Percentiles rank a stretch among this genome's conserved stretches.
Conservation (phyloP, 1,284 basidiomycete species). For the Cutaneotrichosporon mucoides region DNA sequence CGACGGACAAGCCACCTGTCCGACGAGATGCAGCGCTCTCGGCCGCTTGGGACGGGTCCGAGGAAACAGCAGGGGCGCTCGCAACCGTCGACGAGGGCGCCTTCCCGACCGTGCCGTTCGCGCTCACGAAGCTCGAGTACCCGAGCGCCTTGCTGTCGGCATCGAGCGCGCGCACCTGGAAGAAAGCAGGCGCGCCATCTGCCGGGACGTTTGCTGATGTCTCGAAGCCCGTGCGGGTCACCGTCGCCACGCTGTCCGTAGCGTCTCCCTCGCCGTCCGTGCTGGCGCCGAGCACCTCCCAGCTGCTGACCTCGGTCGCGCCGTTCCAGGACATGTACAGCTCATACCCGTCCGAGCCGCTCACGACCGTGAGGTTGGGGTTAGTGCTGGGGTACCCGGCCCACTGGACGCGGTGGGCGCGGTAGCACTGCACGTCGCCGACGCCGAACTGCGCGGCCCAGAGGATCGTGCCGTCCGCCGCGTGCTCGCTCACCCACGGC, state of each 20-base stretch:
- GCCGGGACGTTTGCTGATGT: slow-evolving; percentile 5
- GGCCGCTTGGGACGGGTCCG: background rate
- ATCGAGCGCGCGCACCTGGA: slow-evolving; percentile 6
- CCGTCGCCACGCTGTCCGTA: slow-evolving; percentile 6
- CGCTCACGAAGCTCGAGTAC: background rate
- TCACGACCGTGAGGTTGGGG: slow-evolving; percentile 18
- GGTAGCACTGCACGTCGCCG: slow-evolving; percentile 32
- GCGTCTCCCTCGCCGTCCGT: slow-evolving; percentile 1
- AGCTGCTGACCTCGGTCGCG: slow-evolving; percentile 33
- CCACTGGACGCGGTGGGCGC: slow-evolving; percentile 30
- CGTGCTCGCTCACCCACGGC: slow-evolving; percentile 28
- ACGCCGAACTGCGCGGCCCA: slow-evolving; percentile 36
- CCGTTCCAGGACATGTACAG: slow-evolving; percentile 39
- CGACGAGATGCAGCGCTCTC: background rate
- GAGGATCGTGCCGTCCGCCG: slow-evolving; percentile 24
- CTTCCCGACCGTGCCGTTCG: background rate
- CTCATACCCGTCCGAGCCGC: slow-evolving; percentile 7
- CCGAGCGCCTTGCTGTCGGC: background rate
- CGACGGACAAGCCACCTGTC: background rate
- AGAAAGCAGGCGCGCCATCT: background rate
- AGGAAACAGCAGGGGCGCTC: background rate
- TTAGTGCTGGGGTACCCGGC: slow-evolving; percentile 25
- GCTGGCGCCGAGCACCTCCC: slow-evolving; percentile 22
- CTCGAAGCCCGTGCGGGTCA: slow-evolving; percentile 27
- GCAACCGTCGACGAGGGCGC: background rate